These are phyloP conservation scores for Cercophora sp. DNA, from an alignment of 495 filamentous ascomycete species.

Conservation along the genomic window DNA sequence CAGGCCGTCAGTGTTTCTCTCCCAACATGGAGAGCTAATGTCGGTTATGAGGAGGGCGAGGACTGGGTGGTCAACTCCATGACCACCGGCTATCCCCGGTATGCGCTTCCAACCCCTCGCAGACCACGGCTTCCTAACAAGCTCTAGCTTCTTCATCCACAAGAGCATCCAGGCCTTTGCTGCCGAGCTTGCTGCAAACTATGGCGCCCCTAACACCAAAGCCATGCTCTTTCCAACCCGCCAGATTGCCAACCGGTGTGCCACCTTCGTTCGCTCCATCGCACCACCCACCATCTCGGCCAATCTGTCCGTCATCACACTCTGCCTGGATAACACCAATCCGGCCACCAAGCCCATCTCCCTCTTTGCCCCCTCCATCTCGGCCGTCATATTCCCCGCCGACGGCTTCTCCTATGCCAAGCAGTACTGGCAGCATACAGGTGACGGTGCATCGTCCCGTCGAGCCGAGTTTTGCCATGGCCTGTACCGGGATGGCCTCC, in stretches of 20 bases:
- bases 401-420: constrained; percentile 68
- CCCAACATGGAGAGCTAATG: constrained; percentile 85
- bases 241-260: constrained; percentile 62
- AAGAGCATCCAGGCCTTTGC: constrained; percentile 73
- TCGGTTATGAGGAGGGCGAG: constrained; percentile 91
- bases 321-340: constrained; percentile 53
- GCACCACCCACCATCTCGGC: constrained; percentile 42
- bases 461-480: constrained; percentile 82
- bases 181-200: constrained; percentile 57
- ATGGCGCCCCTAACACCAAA: constrained; percentile 58
- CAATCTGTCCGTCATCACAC: constrained; percentile 61
- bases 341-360: constrained; percentile 44
- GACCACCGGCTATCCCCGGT: constrained; percentile 88
- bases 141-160: constrained; percentile 83
- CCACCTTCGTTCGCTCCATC: constrained; percentile 63
- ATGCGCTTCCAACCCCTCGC: constrained; percentile 7
- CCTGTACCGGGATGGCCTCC: constrained; percentile 64
- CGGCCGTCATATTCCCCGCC: constrained; percentile 66
- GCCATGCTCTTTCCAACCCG: constrained; percentile 79
- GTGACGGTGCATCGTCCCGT: constrained; percentile 90
- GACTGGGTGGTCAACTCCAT: constrained; percentile 79
- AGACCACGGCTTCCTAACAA: not conserved
- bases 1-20: constrained; percentile 95
- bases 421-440: constrained; percentile 92
- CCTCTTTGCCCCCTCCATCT: constrained; percentile 49